phyloP scores from a whole-genome alignment of 2,329 filamentous ascomycete species.

The Pseudogymnoascus sp. region DNA sequence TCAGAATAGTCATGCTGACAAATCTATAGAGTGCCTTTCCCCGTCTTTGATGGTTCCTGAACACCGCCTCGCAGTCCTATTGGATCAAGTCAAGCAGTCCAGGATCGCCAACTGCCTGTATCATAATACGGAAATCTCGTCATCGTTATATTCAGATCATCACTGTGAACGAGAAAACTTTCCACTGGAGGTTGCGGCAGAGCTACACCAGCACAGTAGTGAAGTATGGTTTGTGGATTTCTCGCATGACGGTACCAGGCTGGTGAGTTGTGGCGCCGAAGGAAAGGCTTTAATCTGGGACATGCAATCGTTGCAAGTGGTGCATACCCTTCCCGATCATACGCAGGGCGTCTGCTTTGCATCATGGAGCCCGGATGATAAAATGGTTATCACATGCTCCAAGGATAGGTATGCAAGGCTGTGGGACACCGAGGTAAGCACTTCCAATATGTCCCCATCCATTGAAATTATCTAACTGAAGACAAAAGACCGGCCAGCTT shows the following conservation, averaged over 20 bases:
- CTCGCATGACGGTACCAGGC: slow-evolving; percentile 72
- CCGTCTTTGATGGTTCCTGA: slow-evolving; percentile 96
- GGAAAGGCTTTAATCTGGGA: slow-evolving; percentile 75
- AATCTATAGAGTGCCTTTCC: slow-evolving; percentile 66
- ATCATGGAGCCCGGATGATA: slow-evolving; percentile 87
- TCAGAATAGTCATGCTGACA: slow-evolving; percentile 16
- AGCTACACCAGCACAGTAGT: slow-evolving; percentile 64
- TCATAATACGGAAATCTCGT: slow-evolving; percentile 70
- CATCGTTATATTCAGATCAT: slow-evolving; percentile 86
- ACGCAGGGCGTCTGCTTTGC: slow-evolving; percentile 66
- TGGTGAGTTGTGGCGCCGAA: slow-evolving; percentile 76
- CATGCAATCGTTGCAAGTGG: slow-evolving; percentile 56
- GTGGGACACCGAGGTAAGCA: slow-evolving; percentile 61
- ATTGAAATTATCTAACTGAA: not conserved
- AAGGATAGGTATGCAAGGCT: slow-evolving; percentile 64
- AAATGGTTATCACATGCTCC: slow-evolving; percentile 75
- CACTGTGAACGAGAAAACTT: slow-evolving; percentile 72
- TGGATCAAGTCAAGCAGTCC: slow-evolving; percentile 73
- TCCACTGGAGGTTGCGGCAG: slow-evolving; percentile 60
- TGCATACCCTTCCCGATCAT: slow-evolving; percentile 57
- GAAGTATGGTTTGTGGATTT: slow-evolving; percentile 92
- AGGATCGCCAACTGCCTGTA: slow-evolving; percentile 81
- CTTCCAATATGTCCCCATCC: not conserved
- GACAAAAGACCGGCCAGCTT: slow-evolving; percentile 49
- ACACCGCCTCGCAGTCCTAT: slow-evolving; percentile 70